These are phyloP conservation scores for Monoraphidium neglectum DNA, from an alignment of 139 green algal species.

Conservation along the genomic window DNA sequence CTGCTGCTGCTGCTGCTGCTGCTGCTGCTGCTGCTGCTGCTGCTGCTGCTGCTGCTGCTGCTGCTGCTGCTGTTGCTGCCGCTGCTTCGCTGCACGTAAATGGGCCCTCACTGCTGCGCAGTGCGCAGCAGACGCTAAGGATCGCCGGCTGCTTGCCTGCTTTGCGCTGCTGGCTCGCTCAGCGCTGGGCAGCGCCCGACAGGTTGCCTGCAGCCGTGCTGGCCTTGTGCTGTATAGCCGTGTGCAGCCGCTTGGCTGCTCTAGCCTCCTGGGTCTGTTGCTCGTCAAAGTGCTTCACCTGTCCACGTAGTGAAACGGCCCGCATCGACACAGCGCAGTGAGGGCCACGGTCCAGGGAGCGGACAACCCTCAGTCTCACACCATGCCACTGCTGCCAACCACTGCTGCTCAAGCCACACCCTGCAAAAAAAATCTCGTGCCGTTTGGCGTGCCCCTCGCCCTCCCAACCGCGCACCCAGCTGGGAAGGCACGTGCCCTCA, in stretches of 20 bases:
- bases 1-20: not conserved
- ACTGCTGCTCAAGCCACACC: no score
- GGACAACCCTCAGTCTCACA: no score
- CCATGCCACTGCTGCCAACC: no score
- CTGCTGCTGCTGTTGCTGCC: not conserved
- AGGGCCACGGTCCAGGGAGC: no score
- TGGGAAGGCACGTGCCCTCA: constrained; percentile 58
- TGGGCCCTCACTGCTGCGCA: not conserved
- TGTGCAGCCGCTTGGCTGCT: constrained; percentile 44
- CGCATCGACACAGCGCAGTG: no score
- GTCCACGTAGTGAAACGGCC: no score
- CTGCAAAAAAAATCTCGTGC: no score
- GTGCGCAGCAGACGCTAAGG: not conserved
- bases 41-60: constrained; percentile 27
- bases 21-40: constrained; percentile 24
- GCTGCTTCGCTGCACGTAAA: not conserved
- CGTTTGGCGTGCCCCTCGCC: no score
- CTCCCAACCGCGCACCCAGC: constrained; percentile 54
- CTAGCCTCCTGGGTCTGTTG: constrained; percentile 55
- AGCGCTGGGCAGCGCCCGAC: constrained; percentile 43
- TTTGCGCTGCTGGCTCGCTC: not conserved
- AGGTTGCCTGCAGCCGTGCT: constrained; percentile 42
- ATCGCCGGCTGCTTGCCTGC: not conserved
- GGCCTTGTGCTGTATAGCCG: constrained; percentile 44
- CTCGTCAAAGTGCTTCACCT: constrained; percentile 81